Evolutionary conservation across 179 eudicot species (phyloP).

Genomic region (Corrigiola litoralis): DNA sequence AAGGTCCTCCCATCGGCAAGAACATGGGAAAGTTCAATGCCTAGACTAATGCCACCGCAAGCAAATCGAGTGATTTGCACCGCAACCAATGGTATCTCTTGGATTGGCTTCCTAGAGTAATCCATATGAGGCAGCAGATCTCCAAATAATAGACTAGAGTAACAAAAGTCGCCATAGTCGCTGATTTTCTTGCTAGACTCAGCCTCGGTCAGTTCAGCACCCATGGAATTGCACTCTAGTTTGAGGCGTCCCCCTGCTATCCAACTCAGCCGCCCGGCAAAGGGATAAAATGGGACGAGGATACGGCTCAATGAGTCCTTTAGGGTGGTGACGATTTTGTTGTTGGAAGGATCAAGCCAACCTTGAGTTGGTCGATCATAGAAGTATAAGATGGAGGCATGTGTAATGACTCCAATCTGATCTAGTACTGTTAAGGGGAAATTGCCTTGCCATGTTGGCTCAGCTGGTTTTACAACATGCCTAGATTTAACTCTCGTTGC

Average conservation of each 20-base stretch:
- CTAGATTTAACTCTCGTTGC: slow-evolving; percentile 7
- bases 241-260: neutral
- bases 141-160: neutral
- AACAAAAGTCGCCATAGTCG: slow-evolving; percentile 25
- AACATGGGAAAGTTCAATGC: slow-evolving; percentile 29
- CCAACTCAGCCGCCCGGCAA: slow-evolving; percentile 8
- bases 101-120: neutral
- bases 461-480: slow-evolving; percentile 36
- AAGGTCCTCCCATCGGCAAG: slow-evolving; percentile 35
- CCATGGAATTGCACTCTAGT: slow-evolving; percentile 21
- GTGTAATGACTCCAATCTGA: slow-evolving; percentile 35
- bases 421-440: slow-evolving; percentile 35
- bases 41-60: slow-evolving; percentile 48
- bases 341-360: neutral
- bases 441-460: slow-evolving; percentile 26
- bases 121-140: slow-evolving; percentile 12
- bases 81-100: slow-evolving; percentile 11
- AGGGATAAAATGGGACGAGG: slow-evolving; percentile 13
- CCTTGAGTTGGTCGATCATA: slow-evolving; percentile 19
- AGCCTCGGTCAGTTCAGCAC: slow-evolving; percentile 21
- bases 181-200: slow-evolving; percentile 13
- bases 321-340: neutral
- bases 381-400: slow-evolving; percentile 38
- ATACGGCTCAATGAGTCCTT: slow-evolving; percentile 11
- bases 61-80: slow-evolving; percentile 22